Conservation (phyloP, 2,329 filamentous ascomycete species). For the Penicillium frequentans region DNA sequence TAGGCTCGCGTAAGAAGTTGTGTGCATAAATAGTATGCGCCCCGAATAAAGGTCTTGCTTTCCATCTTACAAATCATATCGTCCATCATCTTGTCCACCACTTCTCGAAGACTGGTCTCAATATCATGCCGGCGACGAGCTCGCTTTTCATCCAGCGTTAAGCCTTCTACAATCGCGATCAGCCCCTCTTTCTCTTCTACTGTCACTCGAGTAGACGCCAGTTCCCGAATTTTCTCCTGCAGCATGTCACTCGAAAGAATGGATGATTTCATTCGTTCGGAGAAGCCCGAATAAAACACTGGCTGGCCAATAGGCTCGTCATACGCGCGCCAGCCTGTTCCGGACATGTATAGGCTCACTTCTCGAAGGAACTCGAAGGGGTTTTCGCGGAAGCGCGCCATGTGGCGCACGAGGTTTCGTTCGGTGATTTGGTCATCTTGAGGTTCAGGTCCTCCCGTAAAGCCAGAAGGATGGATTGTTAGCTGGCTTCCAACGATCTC, state of each 20-base stretch:
- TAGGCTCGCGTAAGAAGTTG: slow-evolving; percentile 91
- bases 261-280: slow-evolving; percentile 79
- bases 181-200: slow-evolving; percentile 77
- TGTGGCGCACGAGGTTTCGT: slow-evolving; percentile 62
- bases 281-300: slow-evolving; percentile 89
- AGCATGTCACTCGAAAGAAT: slow-evolving; percentile 77
- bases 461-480: slow-evolving; percentile 72
- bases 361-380: slow-evolving; percentile 83
- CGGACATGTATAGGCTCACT: slow-evolving; percentile 88
- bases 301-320: slow-evolving; percentile 87
- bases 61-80: slow-evolving; percentile 99
- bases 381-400: slow-evolving; percentile 78
- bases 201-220: slow-evolving; percentile 72
- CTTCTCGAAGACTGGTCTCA: slow-evolving; percentile 70
- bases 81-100: slow-evolving; percentile 83
- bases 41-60: slow-evolving; percentile 85
- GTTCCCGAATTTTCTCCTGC: slow-evolving; percentile 68
- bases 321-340: slow-evolving; percentile 93
- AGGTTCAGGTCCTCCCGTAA: slow-evolving; percentile 37
- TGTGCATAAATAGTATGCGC: slow-evolving; percentile 85
- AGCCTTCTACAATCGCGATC: slow-evolving; percentile 46
- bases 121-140: slow-evolving; percentile 56
- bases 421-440: slow-evolving; percentile 50
- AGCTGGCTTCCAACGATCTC: slow-evolving; percentile 74
- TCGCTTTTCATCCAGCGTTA: slow-evolving; percentile 29